These are phyloP conservation scores for Vanilla planifolia DNA, from an alignment of 106 monocot genomes.

Conservation along the genomic window DNA sequence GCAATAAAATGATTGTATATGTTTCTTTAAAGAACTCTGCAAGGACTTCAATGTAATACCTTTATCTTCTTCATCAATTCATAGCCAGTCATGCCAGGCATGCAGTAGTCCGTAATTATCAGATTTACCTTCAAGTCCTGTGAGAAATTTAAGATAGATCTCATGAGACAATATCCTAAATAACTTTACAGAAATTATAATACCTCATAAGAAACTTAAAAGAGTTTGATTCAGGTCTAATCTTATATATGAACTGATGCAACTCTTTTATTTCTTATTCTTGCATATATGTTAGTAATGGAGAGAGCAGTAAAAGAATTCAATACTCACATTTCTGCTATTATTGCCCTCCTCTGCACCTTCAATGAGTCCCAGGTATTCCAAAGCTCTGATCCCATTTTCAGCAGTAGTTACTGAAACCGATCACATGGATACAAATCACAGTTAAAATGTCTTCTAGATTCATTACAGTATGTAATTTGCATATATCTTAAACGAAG, in stretches of 20 bases:
- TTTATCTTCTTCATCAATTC: constrained; percentile 25
- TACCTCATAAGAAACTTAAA: too few species aligned
- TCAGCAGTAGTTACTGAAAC: constrained; percentile 32
- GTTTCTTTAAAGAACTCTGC: too few species aligned
- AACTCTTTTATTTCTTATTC: too few species aligned
- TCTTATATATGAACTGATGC: too few species aligned
- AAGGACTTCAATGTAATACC: constrained; percentile 9
- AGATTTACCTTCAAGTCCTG: constrained; percentile 22
- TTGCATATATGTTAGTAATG: too few species aligned
- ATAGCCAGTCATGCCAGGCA: constrained; percentile 37
- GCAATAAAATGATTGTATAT: too few species aligned
- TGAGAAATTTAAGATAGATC: not conserved
- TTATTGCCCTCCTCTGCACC: constrained; percentile 7
- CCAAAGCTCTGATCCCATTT: constrained; percentile 30
- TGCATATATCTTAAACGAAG: too few species aligned
- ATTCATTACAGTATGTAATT: too few species aligned
- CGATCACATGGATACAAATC: not conserved
- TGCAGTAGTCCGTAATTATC: constrained; percentile 35
- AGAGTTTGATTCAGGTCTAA: too few species aligned
- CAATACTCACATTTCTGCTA: not conserved
- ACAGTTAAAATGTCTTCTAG: too few species aligned
- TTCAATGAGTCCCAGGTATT: constrained; percentile 21
- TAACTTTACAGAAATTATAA: too few species aligned
- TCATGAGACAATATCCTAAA: too few species aligned
- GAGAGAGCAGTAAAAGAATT: not conserved